Evolutionary conservation across 257 asterid genomes (phyloP).

Genomic region (Petrea volubilis): DNA sequence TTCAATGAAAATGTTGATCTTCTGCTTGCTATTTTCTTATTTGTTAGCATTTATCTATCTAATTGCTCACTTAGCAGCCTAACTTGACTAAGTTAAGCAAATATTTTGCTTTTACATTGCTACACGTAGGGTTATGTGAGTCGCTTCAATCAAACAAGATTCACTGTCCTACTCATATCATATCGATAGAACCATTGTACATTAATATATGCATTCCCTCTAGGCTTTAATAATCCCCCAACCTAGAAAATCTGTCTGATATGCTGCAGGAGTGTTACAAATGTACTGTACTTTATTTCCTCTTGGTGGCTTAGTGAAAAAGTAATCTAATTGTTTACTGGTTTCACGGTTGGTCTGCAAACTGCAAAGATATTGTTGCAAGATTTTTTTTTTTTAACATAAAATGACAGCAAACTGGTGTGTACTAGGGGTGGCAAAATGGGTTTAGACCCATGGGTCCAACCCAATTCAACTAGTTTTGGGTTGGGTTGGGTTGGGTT

Average conservation of each 20-base stretch:
- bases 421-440: too few species aligned
- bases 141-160: not conserved
- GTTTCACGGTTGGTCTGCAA: not conserved
- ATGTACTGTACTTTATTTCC: not conserved
- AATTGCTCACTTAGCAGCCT: not conserved
- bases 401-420: too few species aligned
- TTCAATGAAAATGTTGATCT: not conserved
- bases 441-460: too few species aligned
- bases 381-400: not conserved
- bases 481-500: too few species aligned
- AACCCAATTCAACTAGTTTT: too few species aligned
- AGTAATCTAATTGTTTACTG: not conserved
- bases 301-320: not conserved
- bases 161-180: too few species aligned
- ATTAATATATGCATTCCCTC: too few species aligned
- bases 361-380: constrained; percentile 6
- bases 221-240: not conserved
- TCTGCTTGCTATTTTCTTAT: not conserved
- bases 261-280: not conserved
- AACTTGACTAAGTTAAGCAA: not conserved
- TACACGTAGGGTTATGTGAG: not conserved
- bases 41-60: not conserved
- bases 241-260: not conserved
- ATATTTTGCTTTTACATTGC: not conserved
- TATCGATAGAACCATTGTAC: too few species aligned